phyloP scores from a whole-genome alignment of 495 filamentous ascomycete genomes.

The Xanthoparmelia taractica region DNA sequence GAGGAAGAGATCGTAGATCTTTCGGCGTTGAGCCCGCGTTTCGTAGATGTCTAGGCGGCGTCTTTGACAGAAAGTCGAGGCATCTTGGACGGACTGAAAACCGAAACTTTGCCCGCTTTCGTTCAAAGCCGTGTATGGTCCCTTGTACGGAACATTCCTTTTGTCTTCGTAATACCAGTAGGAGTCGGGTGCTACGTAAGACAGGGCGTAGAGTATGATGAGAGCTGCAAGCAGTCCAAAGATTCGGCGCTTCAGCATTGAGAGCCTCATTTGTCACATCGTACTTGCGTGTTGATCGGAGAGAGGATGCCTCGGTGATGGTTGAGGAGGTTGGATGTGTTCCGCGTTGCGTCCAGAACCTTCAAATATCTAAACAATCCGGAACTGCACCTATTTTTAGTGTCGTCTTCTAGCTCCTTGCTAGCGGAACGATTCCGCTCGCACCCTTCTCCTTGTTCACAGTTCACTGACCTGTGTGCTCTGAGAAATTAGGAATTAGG shows the following conservation, averaged over 20 bases:
- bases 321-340: background rate
- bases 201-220: background rate
- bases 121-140: background rate
- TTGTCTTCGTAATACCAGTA: background rate
- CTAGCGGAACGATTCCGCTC: too few species aligned
- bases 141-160: background rate
- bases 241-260: background rate
- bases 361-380: too few species aligned
- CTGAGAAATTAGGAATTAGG: too few species aligned
- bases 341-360: background rate
- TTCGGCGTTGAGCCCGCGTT: constrained; percentile 29
- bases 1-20: constrained; percentile 50
- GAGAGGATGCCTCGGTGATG: background rate
- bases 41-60: constrained; percentile 22
- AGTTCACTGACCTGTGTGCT: too few species aligned
- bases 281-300: background rate
- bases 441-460: too few species aligned
- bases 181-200: background rate
- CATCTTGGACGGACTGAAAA: constrained; percentile 16
- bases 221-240: background rate
- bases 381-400: background rate
- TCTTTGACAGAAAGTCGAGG: constrained; percentile 17
- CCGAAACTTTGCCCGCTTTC: background rate
- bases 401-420: too few species aligned
- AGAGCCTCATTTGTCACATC: background rate